Conservation (phyloP, 768 basidiomycete species). For the Naganishia friedmannii region DNA sequence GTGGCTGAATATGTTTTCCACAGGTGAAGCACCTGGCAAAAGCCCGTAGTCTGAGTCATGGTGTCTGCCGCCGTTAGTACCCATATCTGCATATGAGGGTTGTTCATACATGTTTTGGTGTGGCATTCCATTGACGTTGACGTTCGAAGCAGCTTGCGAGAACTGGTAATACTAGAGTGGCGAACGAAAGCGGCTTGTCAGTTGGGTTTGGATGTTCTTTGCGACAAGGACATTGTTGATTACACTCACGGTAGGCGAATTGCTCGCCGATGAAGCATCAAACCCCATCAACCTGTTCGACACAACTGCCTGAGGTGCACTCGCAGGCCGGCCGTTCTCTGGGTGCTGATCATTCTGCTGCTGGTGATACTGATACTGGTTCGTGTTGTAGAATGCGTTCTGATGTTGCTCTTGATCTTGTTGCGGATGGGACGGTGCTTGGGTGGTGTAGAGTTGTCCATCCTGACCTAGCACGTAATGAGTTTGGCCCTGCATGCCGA, state of each 20-base stretch:
- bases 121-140: background rate
- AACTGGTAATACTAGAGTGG: constrained; percentile 11
- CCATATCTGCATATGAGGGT: background rate
- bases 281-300: constrained; percentile 15
- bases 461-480: constrained; percentile 12
- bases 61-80: background rate
- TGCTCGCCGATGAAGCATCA: background rate
- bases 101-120: constrained; percentile 10
- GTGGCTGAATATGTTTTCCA: background rate
- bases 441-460: constrained; percentile 9
- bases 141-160: background rate
- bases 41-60: background rate
- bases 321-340: background rate
- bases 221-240: too few relatives aligned
- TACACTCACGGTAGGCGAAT: constrained; percentile 5
- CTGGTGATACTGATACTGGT: constrained; percentile 1
- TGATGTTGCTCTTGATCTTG: background rate
- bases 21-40: background rate
- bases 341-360: background rate
- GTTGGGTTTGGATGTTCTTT: background rate
- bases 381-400: background rate
- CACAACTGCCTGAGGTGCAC: background rate
- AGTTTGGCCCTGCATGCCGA: constrained; percentile 8
- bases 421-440: background rate
- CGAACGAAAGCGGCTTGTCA: background rate